Evolutionary conservation across 331 rosid genomes (phyloP).

Genomic region (Acacia concinna): DNA sequence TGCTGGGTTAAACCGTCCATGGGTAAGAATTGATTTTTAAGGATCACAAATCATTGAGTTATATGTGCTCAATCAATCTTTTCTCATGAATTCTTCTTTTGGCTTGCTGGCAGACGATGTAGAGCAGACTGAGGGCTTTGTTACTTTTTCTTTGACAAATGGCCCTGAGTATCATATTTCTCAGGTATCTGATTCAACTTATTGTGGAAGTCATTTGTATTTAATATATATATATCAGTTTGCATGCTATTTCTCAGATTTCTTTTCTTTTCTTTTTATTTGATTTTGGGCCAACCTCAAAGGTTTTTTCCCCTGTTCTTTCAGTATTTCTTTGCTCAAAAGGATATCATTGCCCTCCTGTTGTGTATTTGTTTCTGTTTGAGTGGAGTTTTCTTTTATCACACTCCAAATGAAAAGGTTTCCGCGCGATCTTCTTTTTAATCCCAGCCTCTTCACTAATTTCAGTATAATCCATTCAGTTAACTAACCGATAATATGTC

Average conservation of each 20-base stretch:
- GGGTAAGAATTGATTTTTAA: slow-evolving; percentile 48
- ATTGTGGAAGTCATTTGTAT: slow-evolving; percentile 13
- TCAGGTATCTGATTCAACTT: slow-evolving; percentile 59
- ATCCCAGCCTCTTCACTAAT: background rate
- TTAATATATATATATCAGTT: background rate
- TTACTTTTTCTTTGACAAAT: slow-evolving; percentile 83
- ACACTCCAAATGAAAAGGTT: background rate
- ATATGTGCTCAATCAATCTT: background rate
- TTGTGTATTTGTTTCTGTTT: background rate
- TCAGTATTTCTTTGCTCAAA: background rate
- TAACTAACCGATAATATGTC: background rate
- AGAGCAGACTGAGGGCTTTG: slow-evolving; percentile 75
- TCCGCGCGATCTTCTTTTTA: background rate
- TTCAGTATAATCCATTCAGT: background rate
- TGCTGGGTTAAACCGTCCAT: slow-evolving; percentile 77
- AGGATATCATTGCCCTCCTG: background rate
- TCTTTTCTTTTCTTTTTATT: background rate
- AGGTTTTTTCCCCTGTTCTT: background rate
- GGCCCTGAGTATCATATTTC: slow-evolving; percentile 97
- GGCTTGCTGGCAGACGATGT: slow-evolving; percentile 56
- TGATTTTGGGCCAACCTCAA: background rate
- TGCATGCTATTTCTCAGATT: background rate
- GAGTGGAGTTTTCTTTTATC: background rate
- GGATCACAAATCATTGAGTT: slow-evolving; percentile 1
- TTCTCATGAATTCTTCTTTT: slow-evolving; percentile 13